These are phyloP conservation scores for Ceratocystiopsis sp. DNA, from an alignment of 2,329 filamentous ascomycete species.

Conservation along the genomic window DNA sequence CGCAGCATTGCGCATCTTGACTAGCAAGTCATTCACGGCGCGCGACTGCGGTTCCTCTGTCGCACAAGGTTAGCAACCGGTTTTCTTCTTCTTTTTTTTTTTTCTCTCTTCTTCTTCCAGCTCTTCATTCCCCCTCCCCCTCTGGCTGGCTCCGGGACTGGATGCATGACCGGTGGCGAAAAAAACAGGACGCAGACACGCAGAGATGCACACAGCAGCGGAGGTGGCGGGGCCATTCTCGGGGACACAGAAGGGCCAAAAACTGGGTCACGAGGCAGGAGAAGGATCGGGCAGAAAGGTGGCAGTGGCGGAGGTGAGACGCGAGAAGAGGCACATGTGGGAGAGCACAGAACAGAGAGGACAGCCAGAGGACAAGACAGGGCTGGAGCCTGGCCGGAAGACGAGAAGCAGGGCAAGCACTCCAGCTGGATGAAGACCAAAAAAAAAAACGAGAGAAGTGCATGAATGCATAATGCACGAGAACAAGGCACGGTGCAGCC, in stretches of 20 bases:
- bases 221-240: too few species aligned
- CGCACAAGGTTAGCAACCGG: background rate
- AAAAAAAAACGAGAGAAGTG: background rate
- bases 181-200: too few species aligned
- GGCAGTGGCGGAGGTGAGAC: background rate
- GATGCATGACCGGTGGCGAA: too few species aligned
- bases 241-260: too few species aligned
- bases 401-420: too few species aligned
- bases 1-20: conserved; percentile 33
- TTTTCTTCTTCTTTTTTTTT: too few species aligned
- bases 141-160: too few species aligned
- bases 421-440: background rate
- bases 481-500: too few species aligned
- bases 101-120: too few species aligned
- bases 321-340: background rate
- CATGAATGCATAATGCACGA: background rate
- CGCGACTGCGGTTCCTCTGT: conserved; percentile 12
- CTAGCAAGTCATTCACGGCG: conserved; percentile 43
- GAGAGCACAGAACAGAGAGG: background rate
- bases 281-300: background rate
- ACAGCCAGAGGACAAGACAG: background rate
- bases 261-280: too few species aligned
- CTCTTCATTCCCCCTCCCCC: too few species aligned
- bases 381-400: background rate
- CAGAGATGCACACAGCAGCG: too few species aligned